phyloP scores from a whole-genome alignment of 73 alveolate genomes.

The Paramecium caudatum region DNA sequence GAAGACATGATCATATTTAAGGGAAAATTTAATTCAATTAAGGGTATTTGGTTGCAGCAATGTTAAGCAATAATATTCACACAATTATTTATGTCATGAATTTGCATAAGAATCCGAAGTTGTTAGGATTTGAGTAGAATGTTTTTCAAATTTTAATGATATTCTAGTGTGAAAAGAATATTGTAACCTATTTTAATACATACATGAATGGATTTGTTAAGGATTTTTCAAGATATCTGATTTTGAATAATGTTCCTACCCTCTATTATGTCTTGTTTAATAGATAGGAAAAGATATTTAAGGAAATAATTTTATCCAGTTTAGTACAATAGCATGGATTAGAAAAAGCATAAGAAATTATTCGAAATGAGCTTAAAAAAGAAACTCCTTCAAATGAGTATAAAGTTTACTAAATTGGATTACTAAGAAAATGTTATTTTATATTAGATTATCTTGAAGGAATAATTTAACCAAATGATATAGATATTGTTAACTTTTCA shows the following conservation, averaged over 20 bases:
- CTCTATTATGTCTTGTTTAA: conserved; percentile 29
- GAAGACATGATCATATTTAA: conserved; percentile 8
- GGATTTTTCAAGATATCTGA: neutral
- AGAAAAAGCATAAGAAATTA: neutral
- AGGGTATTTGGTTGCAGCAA: conserved; percentile 16
- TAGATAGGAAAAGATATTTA: conserved; percentile 1
- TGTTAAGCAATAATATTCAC: neutral
- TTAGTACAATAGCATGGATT: neutral
- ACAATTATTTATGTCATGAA: neutral
- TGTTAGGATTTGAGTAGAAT: neutral
- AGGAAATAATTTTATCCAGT: neutral
- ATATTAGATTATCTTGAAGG: conserved; percentile 3
- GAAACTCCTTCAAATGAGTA: neutral
- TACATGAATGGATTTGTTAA: neutral
- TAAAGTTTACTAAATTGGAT: conserved; percentile 17
- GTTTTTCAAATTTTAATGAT: conserved; percentile 19
- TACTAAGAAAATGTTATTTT: conserved; percentile 12
- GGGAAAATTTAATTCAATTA: neutral
- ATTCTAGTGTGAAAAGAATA: neutral
- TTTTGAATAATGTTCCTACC: neutral
- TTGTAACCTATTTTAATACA: neutral
- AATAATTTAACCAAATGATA: neutral
- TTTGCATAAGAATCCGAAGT: neutral
- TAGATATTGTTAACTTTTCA: neutral
- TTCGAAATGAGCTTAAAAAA: neutral